A percentile compares a stretch with the other conserved stretches of the same genome.
Conservation (phyloP, 176 grass and related monocot species). For the Dactylis glomerata region DNA sequence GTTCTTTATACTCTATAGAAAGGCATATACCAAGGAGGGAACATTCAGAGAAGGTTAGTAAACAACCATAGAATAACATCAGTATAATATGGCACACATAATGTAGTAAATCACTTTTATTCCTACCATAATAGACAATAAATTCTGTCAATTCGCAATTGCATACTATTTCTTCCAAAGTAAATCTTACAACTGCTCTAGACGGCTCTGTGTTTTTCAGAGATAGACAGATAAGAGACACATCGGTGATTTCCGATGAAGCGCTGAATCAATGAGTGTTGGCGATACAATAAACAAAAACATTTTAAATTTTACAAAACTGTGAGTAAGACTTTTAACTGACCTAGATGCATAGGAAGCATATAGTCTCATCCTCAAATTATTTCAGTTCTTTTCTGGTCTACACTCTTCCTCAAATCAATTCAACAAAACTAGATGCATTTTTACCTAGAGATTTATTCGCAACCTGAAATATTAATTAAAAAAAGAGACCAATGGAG, state of each 20-base stretch:
- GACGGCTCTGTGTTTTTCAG: neutral
- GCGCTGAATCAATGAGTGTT: neutral
- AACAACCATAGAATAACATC: neutral
- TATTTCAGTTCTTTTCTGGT: neutral
- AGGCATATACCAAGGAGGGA: neutral
- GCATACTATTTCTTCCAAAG: neutral
- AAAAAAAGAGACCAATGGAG: no score
- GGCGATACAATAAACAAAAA: neutral
- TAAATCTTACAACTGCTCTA: neutral
- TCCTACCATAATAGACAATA: neutral
- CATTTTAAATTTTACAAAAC: neutral
- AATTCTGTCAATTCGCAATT: neutral
- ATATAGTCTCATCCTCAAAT: neutral
- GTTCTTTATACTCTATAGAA: neutral
- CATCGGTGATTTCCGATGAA: neutral
- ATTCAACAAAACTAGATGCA: neutral
- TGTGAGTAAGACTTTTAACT: neutral
- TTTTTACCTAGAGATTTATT: neutral
- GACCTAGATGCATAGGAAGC: neutral
- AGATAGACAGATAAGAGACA: neutral
- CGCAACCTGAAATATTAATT: neutral
- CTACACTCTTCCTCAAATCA: neutral
- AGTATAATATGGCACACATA: neutral
- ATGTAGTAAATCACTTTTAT: neutral
- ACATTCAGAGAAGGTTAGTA: neutral